Base-by-base conservation (phyloP, 352 stramenopile genomes). In the Elongisporangium senticosum region DNA sequence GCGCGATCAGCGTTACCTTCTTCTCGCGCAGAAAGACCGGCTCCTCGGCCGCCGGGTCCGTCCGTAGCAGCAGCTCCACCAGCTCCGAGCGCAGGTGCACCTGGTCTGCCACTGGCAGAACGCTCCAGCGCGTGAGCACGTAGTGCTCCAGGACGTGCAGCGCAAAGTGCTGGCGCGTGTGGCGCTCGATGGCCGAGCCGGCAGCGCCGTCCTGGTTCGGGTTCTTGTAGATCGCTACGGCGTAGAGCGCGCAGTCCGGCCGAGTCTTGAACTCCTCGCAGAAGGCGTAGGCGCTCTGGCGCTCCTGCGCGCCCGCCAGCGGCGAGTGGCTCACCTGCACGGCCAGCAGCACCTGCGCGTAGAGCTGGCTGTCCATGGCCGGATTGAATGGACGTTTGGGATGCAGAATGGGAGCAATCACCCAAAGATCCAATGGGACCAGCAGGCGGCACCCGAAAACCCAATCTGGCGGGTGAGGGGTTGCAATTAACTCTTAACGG, bases 21-120 rank as follows among this genome's bases (percentile, higher is more conserved):
- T 93, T 93, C 68, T 93, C 83, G 15, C 78, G 75, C 15, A 93
- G 59, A 56, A 87, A 93, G 19, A 80, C 69, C 0, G 83, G 83
- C 49, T 89, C 78, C 37, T 76, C 60, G 10, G 24, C 17, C 50
- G 51, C 53, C 57, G 19, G 14, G 21, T 21, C 22, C 20, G 22
- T 62, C 24, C 61, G 52, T 28, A 90, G 56, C 39, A 90, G 65
- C 33, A 93, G 59, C 4, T 74, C 63, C 22, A 93, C 67, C n/a
- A 93, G 64, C 52, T 88, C 78, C 0, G 55, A 55, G 14, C 83
- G 80, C 61, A 88, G 68, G 19, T 58, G 57, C 21, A 74, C 51
- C 55, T 88, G 79, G 14, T 89, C 72, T 2, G 67, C 62, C 0
- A 71, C 49, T 0, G 79, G 70, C n/a, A 84, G 58, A 8, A 55